Base-by-base conservation (phyloP, 345 rosid genomes). In the Cardamine resedifolia region DNA sequence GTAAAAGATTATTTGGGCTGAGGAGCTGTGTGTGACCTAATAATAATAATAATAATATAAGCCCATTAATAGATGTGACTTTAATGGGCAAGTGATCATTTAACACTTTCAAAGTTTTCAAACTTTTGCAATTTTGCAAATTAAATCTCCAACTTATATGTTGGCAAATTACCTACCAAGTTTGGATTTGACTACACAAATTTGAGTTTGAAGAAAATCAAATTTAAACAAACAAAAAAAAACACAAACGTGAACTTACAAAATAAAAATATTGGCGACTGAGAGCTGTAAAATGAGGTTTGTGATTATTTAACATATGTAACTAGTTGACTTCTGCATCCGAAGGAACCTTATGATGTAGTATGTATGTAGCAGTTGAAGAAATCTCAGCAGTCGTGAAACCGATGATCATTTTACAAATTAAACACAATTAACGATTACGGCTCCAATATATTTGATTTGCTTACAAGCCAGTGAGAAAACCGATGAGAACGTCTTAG, bases 21-120 rank as follows among this genome's bases (percentile, higher is more conserved):
- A 21, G 7, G 11, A 28, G 23, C 3, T 52, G 4, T 24, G 27
- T 52, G 4, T 24, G 27, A 21, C 53, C 70, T 63, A 72, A 62
- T 62, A 71, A 71, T 3, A 38, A 15, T 63, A 72, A 62, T 62
- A 71, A 71, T 3, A 38, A 15, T 21, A 14, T 57, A 58, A 58
- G 43, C 62, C 62, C 26, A 58, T 31, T 33, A 31, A 31, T 2
- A 44, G 3, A 44, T 44, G 20, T 44, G 48, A 44, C 8, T 15
- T 14, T 41, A 15, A 5, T 43, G 48, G 43, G 43, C 2, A 11
- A 3, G 0, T 38, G 15, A 38, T 11, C 4, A 11, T 11, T 3
- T 11, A 11, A 38, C 41, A 10, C 41, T 1, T 36, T 11, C 41
- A 36, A 2, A n/a, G n/a, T n/a, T n/a, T n/a, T n/a, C n/a, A n/a